Base-by-base conservation (phyloP, 495 filamentous ascomycete species). In the Xylaria grammica region DNA sequence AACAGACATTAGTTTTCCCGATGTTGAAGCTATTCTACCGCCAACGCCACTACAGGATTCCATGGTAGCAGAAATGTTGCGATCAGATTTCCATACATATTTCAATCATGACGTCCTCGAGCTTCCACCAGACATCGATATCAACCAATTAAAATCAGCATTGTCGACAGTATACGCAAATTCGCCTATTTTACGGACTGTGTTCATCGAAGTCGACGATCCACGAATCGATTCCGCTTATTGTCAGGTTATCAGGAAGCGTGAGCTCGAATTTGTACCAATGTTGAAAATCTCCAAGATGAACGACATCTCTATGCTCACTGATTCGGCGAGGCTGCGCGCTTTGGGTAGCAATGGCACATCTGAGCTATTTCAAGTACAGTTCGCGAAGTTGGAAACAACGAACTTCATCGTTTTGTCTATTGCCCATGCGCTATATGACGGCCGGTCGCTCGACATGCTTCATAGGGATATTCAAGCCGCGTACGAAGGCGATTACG, bases 1-100 rank as follows among this genome's bases (percentile, higher is more conserved):
- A 30, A 44, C 53, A 3, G 8, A 42, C 19, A 3, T n/a, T 19
- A 6, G 20, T 1, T 24, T 64, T 5, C 26, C 62, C 4, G 45
- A 69, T 13, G 24, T 89, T 13, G 84, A 90, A 42, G 68, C 74
- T 17, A 76, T 90, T 20, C 76, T 91, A 19, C 89, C 87, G 2
- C 76, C 84, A 6, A 90, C 92, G 0, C 89, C 93, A 13, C 79
- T 94, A 2, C 93, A 97, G 73, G 91, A 95, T 68, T 88, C 85
- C 38, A 92, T 97, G 85, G 78, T 96, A 46, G 87, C 87, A 0
- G 86, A 89, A 53, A 95, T 94, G 82, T 62, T 90, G 8, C 76
- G 81, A 20, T 91, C 91, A 0, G 76, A 84, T 9, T 89, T 86
- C 60, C 77, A 78, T 26, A 79, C 85, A 63, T 96, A 97, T 72